Evolutionary conservation across 306 rosid species (phyloP), one percentile per base, ranked within the genome.

Genomic region (Prunus fruticosa): DNA sequence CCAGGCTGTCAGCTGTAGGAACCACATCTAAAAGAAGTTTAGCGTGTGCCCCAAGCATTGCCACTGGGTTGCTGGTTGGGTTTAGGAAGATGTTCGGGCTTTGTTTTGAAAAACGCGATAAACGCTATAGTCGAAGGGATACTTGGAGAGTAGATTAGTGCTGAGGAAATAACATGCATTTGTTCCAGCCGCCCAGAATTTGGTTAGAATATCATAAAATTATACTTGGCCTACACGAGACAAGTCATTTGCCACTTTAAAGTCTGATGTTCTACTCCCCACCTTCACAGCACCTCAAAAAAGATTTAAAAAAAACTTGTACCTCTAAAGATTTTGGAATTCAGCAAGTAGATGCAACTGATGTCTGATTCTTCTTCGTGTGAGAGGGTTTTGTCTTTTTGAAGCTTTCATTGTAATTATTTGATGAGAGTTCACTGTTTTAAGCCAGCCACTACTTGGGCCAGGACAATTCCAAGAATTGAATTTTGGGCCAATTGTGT

Each of bases 1-100:
- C 82, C 57, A 78, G 71, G 72, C 64, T 82, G 67, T 73, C 81
- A 64, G 68, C 82, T 30, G 69, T 71, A 46, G 83, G 80, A 76
- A 78, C 66, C 73, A 78, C 67, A 16, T 75, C 85, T 76, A 60
- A 49, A 50, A 79, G 76, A 68, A 65, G 83, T 45, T 52, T 78
- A 81, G 64, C 82, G 43, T 81, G 84, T 46, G 80, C 83, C 61
- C 56, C 86, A 30, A 72, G 76, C 60, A 56, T 80, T 65, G 81
- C 84, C 64, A 77, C 73, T 63, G 82, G 89, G 71, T 72, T 90
- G 71, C 49, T 88, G 43, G 76, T 60, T 58, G 84, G 92, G 80
- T 82, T 91, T 68, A 86, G 82, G 71, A 92, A 89, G 78, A 67
- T 87, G 66, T 63, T 89, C 64, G 78, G 71, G 82, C 61, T 71